phyloP scores from a whole-genome alignment of 2,329 filamentous ascomycete genomes.

The Chlorencoelia australis region DNA sequence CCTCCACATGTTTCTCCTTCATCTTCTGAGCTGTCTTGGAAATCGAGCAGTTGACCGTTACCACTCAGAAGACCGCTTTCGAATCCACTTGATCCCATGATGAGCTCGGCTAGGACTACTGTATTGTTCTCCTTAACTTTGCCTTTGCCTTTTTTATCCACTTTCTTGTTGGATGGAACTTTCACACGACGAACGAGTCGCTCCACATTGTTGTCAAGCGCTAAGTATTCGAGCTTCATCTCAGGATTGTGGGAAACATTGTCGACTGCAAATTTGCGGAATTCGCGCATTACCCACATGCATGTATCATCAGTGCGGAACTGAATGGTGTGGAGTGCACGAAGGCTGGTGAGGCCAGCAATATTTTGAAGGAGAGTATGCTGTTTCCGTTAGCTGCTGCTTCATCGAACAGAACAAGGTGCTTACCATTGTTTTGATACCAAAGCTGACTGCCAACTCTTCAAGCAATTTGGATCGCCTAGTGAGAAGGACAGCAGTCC shows the following conservation, averaged over 20 bases:
- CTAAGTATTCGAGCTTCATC: constrained; percentile 48
- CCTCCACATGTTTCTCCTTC: not conserved
- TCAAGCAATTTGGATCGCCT: constrained; percentile 38
- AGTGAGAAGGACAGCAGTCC: constrained; percentile 44
- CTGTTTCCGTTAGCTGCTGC: constrained; percentile 27
- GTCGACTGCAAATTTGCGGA: constrained; percentile 48
- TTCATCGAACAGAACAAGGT: not conserved
- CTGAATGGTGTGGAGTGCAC: constrained; percentile 44
- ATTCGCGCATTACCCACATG: constrained; percentile 45
- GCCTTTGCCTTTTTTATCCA: constrained; percentile 23
- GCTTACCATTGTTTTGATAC: constrained; percentile 44
- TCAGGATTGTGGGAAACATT: constrained; percentile 44
- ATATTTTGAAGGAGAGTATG: constrained; percentile 48
- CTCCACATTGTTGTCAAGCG: constrained; percentile 40
- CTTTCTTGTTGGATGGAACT: constrained; percentile 17
- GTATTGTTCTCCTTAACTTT: constrained; percentile 20
- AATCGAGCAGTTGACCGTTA: too few relatives aligned
- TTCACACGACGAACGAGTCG: constrained; percentile 31
- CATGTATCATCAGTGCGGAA: constrained; percentile 47
- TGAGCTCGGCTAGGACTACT: constrained; percentile 3
- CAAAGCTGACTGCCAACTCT: constrained; percentile 47
- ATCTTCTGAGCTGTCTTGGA: not conserved
- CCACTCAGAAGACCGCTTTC: too few relatives aligned
- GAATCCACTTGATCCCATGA: constrained; percentile 1
- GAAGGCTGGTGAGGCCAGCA: constrained; percentile 36